Percentiles rank a stretch among this genome's conserved stretches.
Evolutionary conservation across 805 yeast species (phyloP).

Genomic region (Maudiozyma bulderi): DNA sequence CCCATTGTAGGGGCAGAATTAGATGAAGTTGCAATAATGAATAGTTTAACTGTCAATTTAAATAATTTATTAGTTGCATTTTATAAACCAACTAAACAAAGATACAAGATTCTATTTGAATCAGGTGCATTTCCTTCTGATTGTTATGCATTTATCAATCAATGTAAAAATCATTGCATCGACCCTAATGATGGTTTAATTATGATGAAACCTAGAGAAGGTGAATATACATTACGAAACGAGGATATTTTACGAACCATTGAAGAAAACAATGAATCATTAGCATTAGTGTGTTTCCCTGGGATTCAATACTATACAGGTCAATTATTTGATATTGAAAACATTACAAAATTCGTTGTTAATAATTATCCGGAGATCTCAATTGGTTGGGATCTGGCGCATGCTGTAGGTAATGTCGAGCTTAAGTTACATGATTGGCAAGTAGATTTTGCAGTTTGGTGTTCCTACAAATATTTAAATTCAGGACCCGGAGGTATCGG

Average conservation of each 20-base stretch:
- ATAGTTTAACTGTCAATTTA: constrained; percentile 72
- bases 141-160: constrained; percentile 72
- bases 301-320: constrained; percentile 93
- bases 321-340: constrained; percentile 65
- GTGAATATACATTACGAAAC: constrained; percentile 49
- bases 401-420: constrained; percentile 83
- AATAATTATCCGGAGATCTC: constrained; percentile 39
- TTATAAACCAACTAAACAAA: constrained; percentile 48
- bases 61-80: constrained; percentile 67
- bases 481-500: constrained; percentile 93
- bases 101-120: constrained; percentile 71
- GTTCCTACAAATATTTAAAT: constrained; percentile 84
- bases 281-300: constrained; percentile 71
- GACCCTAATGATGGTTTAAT: constrained; percentile 48
- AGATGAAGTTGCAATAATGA: constrained; percentile 82
- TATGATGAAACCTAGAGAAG: constrained; percentile 51
- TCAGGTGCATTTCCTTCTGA: constrained; percentile 89
- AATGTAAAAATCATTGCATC: constrained; percentile 52
- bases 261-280: constrained; percentile 43
- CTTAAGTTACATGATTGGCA: constrained; percentile 75
- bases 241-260: constrained; percentile 52
- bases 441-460: constrained; percentile 92
- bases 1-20: constrained; percentile 66
- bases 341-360: constrained; percentile 59
- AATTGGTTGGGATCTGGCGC: constrained; percentile 94